Conservation (phyloP, 495 filamentous ascomycete species). For the Penicillium lagena region DNA sequence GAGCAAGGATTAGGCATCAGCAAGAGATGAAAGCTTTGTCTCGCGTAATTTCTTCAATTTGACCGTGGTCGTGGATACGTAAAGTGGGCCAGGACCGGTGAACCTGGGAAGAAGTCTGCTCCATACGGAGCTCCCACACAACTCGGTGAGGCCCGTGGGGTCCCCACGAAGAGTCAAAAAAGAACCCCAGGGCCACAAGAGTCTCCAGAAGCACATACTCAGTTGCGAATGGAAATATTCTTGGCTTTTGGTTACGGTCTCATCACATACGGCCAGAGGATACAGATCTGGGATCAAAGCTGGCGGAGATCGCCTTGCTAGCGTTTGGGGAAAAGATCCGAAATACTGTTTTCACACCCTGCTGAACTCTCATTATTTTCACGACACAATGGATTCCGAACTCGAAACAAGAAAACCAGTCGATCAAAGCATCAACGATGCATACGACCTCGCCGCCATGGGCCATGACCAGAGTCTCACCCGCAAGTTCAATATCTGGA, state of each 20-base stretch:
- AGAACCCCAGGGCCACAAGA: constrained; percentile 5
- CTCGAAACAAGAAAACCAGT: constrained; percentile 23
- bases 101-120: constrained; percentile 1
- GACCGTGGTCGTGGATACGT: constrained; percentile 1
- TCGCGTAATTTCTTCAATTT: constrained; percentile 2
- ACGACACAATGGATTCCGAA: constrained; percentile 25
- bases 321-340: too few species aligned
- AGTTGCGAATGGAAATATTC: constrained; percentile 4
- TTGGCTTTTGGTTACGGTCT: not conserved
- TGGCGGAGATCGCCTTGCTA: too few species aligned
- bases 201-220: not conserved
- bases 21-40: not conserved
- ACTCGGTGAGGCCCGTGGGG: constrained; percentile 8
- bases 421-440: constrained; percentile 37
- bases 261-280: too few species aligned
- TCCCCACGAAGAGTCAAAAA: constrained; percentile 10
- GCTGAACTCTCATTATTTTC: not conserved
- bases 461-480: constrained; percentile 43
- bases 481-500: constrained; percentile 44
- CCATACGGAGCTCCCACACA: constrained; percentile 5
- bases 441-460: constrained; percentile 40
- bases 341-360: too few species aligned
- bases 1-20: not conserved
- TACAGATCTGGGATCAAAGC: too few species aligned
- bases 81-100: constrained; percentile 11